These are phyloP conservation scores for Aspergillus olivimuriae DNA, from an alignment of 495 filamentous ascomycete genomes.

Conservation along the genomic window DNA sequence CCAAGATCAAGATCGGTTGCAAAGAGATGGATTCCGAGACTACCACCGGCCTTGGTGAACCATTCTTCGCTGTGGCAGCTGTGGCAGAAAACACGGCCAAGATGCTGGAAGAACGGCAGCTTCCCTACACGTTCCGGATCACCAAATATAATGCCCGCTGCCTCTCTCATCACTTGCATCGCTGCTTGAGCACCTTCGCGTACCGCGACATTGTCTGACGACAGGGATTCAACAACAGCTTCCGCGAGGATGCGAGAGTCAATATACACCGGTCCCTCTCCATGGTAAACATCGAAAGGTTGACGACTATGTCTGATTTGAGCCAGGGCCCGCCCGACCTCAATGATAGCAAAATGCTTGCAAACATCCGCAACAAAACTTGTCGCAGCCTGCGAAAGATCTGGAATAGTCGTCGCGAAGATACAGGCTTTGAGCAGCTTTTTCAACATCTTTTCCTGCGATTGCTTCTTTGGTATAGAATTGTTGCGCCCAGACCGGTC, in stretches of 20 bases:
- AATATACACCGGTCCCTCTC: slow-evolving; percentile 79
- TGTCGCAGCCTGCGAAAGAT: slow-evolving; percentile 66
- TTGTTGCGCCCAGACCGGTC: slow-evolving; percentile 69
- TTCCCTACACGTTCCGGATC: slow-evolving; percentile 58
- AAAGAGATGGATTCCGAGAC: slow-evolving; percentile 78
- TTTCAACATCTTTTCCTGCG: slow-evolving; percentile 72
- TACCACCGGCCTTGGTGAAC: slow-evolving; percentile 93
- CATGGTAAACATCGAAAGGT: slow-evolving; percentile 73
- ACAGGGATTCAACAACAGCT: slow-evolving; percentile 77
- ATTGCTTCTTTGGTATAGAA: slow-evolving; percentile 78
- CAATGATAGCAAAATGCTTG: slow-evolving; percentile 85
- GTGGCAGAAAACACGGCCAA: slow-evolving; percentile 80
- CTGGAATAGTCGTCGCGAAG: slow-evolving; percentile 75
- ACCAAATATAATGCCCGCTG: slow-evolving; percentile 77
- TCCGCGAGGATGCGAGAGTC: slow-evolving; percentile 83
- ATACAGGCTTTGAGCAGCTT: slow-evolving; percentile 84
- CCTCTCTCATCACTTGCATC: slow-evolving; percentile 68
- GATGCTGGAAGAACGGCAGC: slow-evolving; percentile 73
- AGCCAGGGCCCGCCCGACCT: slow-evolving; percentile 72
- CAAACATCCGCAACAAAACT: slow-evolving; percentile 71
- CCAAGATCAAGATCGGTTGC: slow-evolving; percentile 75
- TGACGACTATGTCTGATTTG: slow-evolving; percentile 64
- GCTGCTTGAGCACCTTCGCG: slow-evolving; percentile 78
- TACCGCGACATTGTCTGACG: slow-evolving; percentile 71
- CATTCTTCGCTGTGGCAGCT: slow-evolving; percentile 95